Evolutionary conservation across 2,329 filamentous ascomycete species (phyloP), one percentile per base, ranked within the genome.

Genomic region (Sporothrix variecibatus): DNA sequence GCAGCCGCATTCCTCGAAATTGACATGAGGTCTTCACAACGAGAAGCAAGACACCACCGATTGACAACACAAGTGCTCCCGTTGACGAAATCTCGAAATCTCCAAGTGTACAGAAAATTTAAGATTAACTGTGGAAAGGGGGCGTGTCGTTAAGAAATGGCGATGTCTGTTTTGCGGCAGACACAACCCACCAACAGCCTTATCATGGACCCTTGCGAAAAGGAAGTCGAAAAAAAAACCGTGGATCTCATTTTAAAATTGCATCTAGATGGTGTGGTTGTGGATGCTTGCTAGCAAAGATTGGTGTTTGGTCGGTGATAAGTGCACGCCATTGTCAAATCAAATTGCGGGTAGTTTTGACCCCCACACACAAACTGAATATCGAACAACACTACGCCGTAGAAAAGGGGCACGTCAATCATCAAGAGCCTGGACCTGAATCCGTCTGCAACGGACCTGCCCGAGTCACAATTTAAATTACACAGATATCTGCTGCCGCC

Each of bases 291-390:
- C 40, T 43, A 43, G 40, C 40, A 43, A 11, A 28, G 26, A 31
- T 58, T 58, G 12, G 53, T 31, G 12, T 28, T 7, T 20, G 31
- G 31, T 62, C 15, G 31, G 58, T 40, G 58, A 20, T n/a, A 62
- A 38, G 58, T 62, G 58, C 58, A 60, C 71, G 71, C 71, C 31
- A 72, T 72, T 34, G 31, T 67, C 71, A 72, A 72, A 72, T 67
- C 71, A 72, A 72, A 67, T 53, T 17, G 65, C 71, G 62, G 62
- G 34, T 11, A 49, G 64, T 67, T 40, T 23, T 28, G 38, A 67
- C 38, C 64, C 77, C 77, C 26, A 68, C 74, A 31, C 77, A 26
- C n/a, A 5, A 56, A 11, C 26, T 34, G 15, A 49, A 17, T 6
- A 49, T 34, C 17, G 15, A 23, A 12, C 53, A 20, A 17, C 23